Base-by-base conservation (phyloP, 192 early-diverging fungal genomes). In the Rhizophagus clarus region DNA sequence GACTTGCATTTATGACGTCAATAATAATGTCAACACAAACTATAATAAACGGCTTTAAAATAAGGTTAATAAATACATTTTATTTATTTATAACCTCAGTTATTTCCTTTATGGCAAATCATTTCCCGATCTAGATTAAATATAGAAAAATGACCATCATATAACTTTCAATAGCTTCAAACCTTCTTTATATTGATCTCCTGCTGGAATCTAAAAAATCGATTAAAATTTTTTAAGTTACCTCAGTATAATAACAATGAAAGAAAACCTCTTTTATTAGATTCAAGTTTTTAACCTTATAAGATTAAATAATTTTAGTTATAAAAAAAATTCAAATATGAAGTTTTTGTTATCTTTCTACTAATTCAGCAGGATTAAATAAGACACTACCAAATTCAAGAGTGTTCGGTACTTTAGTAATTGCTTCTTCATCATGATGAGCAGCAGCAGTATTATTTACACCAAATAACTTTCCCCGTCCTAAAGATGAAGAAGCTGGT, bases 311-410 rank as follows among this genome's bases (percentile, higher is more conserved):
- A 32, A 26, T 45, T n/a, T 20, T 45, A 40, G 22, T 42, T 10
- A 60, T 62, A 12, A 61, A 72, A 72, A 40, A 72, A 61, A 72
- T 11, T 49, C 10, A 47, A 60, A 31, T 22, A 56, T 11, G 5
- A 61, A 70, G 40, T 31, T 61, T 60, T 26, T 32, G 24, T 37
- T 87, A 87, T 88, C 89, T 86, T 74, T 85, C 49, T 31, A 70
- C 66, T 12, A 82, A 84, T 34, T 85, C 86, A 28, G 78, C 8
- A 66, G 22, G 70, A 51, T 88, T 83, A 62, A 80, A 83, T 40
- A 90, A 84, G 20, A 82, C 83, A 45, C 86, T 83, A 22, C 89
- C 86, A 83, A 86, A 90, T 72, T 89, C 81, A 4, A 90, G 49
- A 64, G 62, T 85, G 84, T 3, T 77, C 80, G 49, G 87, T 63